phyloP scores from a whole-genome alignment of 768 basidiomycete genomes.

The Pleurotus eryngii region DNA sequence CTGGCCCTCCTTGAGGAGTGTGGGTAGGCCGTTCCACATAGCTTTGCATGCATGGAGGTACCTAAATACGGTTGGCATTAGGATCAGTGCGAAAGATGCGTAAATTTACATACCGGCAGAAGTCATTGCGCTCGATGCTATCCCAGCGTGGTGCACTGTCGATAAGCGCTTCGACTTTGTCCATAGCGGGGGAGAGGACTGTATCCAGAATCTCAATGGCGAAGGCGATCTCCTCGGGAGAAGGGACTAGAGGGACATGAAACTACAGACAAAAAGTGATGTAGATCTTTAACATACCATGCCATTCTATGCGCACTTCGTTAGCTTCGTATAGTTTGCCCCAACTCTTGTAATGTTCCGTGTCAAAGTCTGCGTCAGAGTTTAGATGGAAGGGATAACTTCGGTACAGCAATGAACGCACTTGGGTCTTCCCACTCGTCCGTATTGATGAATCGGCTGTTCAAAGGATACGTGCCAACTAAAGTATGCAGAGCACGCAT shows the following conservation, averaged over 20 bases:
- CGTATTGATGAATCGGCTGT: conserved; percentile 77
- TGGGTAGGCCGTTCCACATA: conserved; percentile 76
- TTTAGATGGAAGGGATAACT: conserved; percentile 9
- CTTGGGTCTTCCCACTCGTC: conserved; percentile 78
- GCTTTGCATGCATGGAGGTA: conserved; percentile 70
- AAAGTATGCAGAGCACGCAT: conserved; percentile 73
- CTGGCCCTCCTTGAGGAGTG: conserved; percentile 55
- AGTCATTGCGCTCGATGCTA: conserved; percentile 68
- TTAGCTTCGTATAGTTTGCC: conserved; percentile 73
- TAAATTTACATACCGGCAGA: conserved; percentile 61
- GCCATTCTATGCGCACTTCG: conserved; percentile 88
- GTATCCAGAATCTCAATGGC: conserved; percentile 73
- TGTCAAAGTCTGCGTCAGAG: conserved; percentile 50
- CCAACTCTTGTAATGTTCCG: conserved; percentile 68
- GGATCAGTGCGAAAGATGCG: neutral
- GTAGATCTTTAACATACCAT: conserved; percentile 43
- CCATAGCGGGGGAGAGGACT: conserved; percentile 63
- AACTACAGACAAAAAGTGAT: conserved; percentile 9
- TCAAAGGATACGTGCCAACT: conserved; percentile 70
- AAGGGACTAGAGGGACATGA: conserved; percentile 43
- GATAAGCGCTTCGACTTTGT: conserved; percentile 64
- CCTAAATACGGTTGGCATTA: conserved; percentile 23
- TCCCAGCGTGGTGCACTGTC: conserved; percentile 58
- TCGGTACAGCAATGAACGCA: conserved; percentile 27
- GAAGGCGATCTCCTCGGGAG: conserved; percentile 70